Evolutionary conservation across 176 grass and related monocot species (phyloP), one percentile per base, ranked within the genome.

Genomic region (Zoysia pacifica): DNA sequence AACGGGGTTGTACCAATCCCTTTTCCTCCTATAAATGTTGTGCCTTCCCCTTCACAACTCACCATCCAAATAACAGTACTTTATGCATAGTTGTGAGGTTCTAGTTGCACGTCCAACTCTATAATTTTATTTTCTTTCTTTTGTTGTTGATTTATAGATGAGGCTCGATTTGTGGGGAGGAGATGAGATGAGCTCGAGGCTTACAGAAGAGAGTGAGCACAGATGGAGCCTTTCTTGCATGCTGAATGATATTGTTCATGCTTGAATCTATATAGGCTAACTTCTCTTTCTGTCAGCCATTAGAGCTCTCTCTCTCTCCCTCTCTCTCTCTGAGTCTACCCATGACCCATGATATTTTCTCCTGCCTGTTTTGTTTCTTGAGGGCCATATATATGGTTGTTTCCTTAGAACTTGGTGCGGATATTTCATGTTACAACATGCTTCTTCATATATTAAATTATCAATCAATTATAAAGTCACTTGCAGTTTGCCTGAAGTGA

Each of bases 151-250:
- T 79, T 43, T 28, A 44, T 19, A 11, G 36, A 46, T 80, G 39
- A 20, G 70, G 51, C 73, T 55, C 1, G 19, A 40, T 44, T 54
- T 51, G 16, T 61, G 5, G 11, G n/a, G 79, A 12, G 56, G 11
- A 69, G 48, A 56, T 55, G 73, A 69, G 39, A 48, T 40, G 77
- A 76, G 42, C 11, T 69, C 59, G 77, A 86, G 89, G 89, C 86
- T 90, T 89, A 97, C 91, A 97, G 91, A 94, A 97, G 88, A 91
- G 88, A 93, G 88, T 91, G 94, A 91, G 89, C 89, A 93, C 89
- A 90, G 63, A 90, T 91, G 86, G 84, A 93, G 83, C 48, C 82
- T 91, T 93, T 90, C 86, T 94, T 88, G 87, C 82, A 89, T 94
- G 83, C 36, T 75, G 47, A 74, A 56, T 65, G 43, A 66, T 41